Conservation (phyloP, 345 rosid genomes). For the Reutealis trisperma region DNA sequence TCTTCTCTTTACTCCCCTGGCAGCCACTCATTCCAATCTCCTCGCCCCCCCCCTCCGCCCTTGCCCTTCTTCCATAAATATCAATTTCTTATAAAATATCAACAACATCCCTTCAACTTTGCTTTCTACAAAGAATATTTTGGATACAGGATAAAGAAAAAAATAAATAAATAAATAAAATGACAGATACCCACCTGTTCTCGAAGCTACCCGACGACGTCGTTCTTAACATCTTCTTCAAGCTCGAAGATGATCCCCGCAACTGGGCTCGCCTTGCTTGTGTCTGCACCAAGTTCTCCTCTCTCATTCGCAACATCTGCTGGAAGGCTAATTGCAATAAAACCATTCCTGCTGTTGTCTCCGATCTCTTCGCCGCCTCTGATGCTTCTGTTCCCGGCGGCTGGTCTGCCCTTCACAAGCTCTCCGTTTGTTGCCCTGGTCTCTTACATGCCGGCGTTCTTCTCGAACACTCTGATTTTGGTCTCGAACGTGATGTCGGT, state of each 20-base stretch:
- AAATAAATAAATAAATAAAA: background rate
- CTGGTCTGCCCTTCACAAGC: conserved; percentile 80
- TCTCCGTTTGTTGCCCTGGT: conserved; percentile 91
- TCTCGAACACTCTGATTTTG: conserved; percentile 92
- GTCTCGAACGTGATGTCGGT: conserved; percentile 89
- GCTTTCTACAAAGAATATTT: background rate
- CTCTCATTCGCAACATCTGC: conserved; percentile 68
- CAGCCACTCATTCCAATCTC: background rate
- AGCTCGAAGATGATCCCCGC: conserved; percentile 81
- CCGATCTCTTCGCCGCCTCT: conserved; percentile 53
- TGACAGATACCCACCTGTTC: conserved; percentile 55
- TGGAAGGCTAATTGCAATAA: conserved; percentile 58
- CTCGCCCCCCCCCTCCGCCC: no score
- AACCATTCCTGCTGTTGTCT: conserved; percentile 61
- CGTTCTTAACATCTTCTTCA: conserved; percentile 75
- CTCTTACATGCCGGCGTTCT: conserved; percentile 82
- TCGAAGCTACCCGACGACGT: conserved; percentile 71
- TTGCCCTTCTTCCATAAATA: no score
- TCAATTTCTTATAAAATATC: no score
- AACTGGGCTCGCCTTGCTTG: conserved; percentile 84
- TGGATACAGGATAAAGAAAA: no score
- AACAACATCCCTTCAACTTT: no score
- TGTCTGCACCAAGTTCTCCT: conserved; percentile 83
- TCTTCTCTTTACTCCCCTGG: background rate
- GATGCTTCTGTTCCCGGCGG: conserved; percentile 47